Percentiles rank a stretch among this genome's conserved stretches.
These are phyloP conservation scores for Casuarina cunninghamiana DNA, from an alignment of 306 rosid genomes.

Conservation along the genomic window DNA sequence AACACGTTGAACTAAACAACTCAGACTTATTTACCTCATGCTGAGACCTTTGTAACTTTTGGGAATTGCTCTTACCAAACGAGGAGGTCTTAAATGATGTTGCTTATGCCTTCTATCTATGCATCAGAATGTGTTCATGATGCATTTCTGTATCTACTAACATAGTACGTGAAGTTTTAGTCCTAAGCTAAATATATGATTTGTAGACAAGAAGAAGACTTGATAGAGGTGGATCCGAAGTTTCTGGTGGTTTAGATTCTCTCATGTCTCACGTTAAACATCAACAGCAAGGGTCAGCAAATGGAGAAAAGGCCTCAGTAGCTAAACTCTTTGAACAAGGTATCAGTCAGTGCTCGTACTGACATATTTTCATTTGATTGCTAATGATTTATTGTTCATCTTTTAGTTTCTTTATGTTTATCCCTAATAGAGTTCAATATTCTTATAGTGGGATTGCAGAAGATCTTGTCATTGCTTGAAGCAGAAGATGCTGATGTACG, in stretches of 20 bases:
- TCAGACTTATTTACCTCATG: neutral
- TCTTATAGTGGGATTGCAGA: slow-evolving; percentile 88
- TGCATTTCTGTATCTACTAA: slow-evolving; percentile 7
- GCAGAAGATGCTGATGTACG: slow-evolving; percentile 93
- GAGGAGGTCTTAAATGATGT: neutral
- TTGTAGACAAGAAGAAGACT: slow-evolving; percentile 66
- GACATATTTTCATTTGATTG: slow-evolving; percentile 20
- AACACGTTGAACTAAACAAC: neutral
- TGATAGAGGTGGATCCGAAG: slow-evolving; percentile 55
- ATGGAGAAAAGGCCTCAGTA: slow-evolving; percentile 83
- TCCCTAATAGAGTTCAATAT: slow-evolving; percentile 35
- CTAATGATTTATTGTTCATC: slow-evolving; percentile 9
- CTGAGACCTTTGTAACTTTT: neutral
- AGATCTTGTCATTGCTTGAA: slow-evolving; percentile 95
- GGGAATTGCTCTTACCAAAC: neutral
- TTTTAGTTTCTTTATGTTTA: slow-evolving; percentile 23
- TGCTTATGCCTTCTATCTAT: neutral
- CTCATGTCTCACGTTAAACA: slow-evolving; percentile 61
- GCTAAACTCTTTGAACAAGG: slow-evolving; percentile 99
- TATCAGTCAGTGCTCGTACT: slow-evolving; percentile 30
- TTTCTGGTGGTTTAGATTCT: slow-evolving; percentile 57
- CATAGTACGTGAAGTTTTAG: slow-evolving; percentile 19
- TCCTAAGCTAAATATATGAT: slow-evolving; percentile 22
- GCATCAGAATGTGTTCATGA: slow-evolving; percentile 13
- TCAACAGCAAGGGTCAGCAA: slow-evolving; percentile 66